phyloP scores from a whole-genome alignment of 768 basidiomycete species.

The Obba rivulosa region DNA sequence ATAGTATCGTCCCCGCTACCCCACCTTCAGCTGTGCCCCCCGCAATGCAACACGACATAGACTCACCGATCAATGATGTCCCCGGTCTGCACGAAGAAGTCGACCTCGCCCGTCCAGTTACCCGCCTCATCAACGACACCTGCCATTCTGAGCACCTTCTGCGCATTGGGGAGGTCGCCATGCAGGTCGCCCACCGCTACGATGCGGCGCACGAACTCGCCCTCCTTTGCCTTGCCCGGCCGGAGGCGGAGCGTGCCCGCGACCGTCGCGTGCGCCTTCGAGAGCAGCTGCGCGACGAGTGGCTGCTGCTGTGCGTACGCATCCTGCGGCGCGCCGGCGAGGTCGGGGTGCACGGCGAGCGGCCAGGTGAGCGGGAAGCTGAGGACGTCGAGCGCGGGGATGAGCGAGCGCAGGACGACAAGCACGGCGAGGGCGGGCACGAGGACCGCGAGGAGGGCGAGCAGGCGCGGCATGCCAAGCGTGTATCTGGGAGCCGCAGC shows the following conservation, averaged over 20 bases:
- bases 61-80: conserved; percentile 89
- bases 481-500: neutral
- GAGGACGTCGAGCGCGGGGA: conserved; percentile 11
- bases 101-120: conserved; percentile 78
- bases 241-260: neutral
- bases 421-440: conserved; percentile 14
- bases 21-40: neutral
- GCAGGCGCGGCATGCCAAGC: conserved; percentile 9
- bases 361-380: conserved; percentile 18
- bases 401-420: conserved; percentile 15
- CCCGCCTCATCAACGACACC: conserved; percentile 66
- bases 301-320: neutral
- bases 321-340: conserved; percentile 4
- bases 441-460: conserved; percentile 13
- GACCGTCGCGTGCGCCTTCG: neutral
- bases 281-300: neutral
- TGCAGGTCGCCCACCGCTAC: conserved; percentile 92
- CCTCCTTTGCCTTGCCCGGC: neutral
- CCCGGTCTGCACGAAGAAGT: conserved; percentile 91
- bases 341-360: conserved; percentile 18
- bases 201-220: conserved; percentile 40
- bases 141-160: conserved; percentile 74
- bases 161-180: conserved; percentile 79
- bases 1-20: conserved; percentile 87
- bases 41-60: neutral